Evolutionary conservation across 192 early-diverging fungal genomes (phyloP), one percentile per base, ranked within the genome.

Genomic region (Coemansia sp.): DNA sequence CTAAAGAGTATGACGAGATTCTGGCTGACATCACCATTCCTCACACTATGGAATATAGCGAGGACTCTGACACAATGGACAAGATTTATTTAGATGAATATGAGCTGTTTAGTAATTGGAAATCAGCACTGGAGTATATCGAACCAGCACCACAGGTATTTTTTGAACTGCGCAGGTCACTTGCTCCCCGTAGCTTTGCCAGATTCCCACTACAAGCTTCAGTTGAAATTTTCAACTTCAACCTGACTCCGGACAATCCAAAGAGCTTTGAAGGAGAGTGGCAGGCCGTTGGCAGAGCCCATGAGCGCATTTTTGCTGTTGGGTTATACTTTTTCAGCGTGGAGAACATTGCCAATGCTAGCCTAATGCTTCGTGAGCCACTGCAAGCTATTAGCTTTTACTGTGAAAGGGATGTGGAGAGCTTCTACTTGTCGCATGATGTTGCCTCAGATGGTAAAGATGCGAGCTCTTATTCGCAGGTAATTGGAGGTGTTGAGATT

Each of bases 201-300:
- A 83, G 71, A 31, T 36, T 65, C 1, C 57, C 42, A n/a, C 56
- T 87, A n/a, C 85, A 88, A 62, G 88, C 87, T 13, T 90, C 91
- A 26, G 79, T 88, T 63, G 90, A 91, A 67, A 76, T 90, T 67
- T 86, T 88, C 41, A 87, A 78, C 69, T 88, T 90, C 45, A 62
- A 80, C 9, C 63, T 93, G 50, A 85, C 86, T 2, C 89, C 88
- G 12, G 87, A 87, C 31, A 85, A 85, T 16, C 84, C 88, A 0
- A 59, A 41, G 2, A 87, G 84, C 59, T 52, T 70, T 10, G 87
- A 87, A 21, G 68, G 65, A n/a, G 60, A 37, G 6, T 93, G 90
- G 92, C 88, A 93, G 38, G 73, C 89, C 5, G 89, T 91, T 56
- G 92, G 84, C 3, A 89, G 86, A 79, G 72, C 75, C 9, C 80